Conservation (phyloP, 768 basidiomycete genomes). For the Russula earlei region DNA sequence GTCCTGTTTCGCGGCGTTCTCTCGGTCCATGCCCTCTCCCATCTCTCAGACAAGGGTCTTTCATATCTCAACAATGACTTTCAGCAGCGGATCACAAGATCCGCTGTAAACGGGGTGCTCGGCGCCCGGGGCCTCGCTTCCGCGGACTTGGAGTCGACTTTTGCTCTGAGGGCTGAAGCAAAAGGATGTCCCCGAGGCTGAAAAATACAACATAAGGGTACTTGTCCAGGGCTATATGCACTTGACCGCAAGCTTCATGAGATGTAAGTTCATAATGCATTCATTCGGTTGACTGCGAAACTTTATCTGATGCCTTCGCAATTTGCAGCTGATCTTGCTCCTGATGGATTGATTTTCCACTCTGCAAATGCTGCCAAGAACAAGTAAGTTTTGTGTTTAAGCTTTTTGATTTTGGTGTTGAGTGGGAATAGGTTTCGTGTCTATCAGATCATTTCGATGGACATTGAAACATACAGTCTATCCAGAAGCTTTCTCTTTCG, state of each 20-base stretch:
- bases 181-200: not conserved
- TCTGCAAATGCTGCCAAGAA: constrained; percentile 20
- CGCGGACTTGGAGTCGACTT: not conserved
- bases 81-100: constrained; percentile 28
- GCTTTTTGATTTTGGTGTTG: not conserved
- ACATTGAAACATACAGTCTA: constrained; percentile 32
- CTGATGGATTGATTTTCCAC: constrained; percentile 28
- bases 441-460: constrained; percentile 40
- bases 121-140: constrained; percentile 15
- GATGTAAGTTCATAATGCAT: constrained; percentile 23
- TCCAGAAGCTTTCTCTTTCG: constrained; percentile 45
- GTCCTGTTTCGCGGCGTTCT: constrained; percentile 47
- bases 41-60: constrained; percentile 42
- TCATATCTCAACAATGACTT: constrained; percentile 37
- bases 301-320: not conserved
- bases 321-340: constrained; percentile 23
- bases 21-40: constrained; percentile 34
- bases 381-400: constrained; percentile 21
- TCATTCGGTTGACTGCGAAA: not conserved
- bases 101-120: constrained; percentile 22
- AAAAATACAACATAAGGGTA: not conserved
- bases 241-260: constrained; percentile 34
- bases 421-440: constrained; percentile 29
- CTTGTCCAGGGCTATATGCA: constrained; percentile 17
- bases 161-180: not conserved